Conservation (phyloP, 306 rosid species). For the Pyrus bretschneideri region DNA sequence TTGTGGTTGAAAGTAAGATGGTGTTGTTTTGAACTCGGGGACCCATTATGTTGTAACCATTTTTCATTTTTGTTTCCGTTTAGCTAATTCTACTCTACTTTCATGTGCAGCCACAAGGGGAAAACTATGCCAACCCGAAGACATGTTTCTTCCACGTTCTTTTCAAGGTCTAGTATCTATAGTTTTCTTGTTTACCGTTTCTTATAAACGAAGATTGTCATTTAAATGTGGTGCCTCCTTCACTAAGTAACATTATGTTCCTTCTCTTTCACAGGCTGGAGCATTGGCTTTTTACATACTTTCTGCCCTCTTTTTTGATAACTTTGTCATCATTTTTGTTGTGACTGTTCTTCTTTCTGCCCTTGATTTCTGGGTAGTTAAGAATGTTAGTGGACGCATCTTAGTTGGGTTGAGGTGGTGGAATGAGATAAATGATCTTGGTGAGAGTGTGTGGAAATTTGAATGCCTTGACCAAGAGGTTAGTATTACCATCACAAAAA, state of each 20-base stretch:
- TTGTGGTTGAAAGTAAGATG: too few relatives aligned
- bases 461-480: slow-evolving; percentile 98
- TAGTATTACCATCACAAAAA: slow-evolving; percentile 9
- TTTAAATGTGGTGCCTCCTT: background rate
- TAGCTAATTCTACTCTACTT: slow-evolving; percentile 9
- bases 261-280: slow-evolving; percentile 54
- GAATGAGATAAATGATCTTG: slow-evolving; percentile 95
- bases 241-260: background rate
- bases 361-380: slow-evolving; percentile 97
- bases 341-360: slow-evolving; percentile 96
- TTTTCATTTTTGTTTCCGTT: background rate
- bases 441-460: slow-evolving; percentile 97
- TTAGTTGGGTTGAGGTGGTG: slow-evolving; percentile 99
- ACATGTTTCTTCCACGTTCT: slow-evolving; percentile 94
- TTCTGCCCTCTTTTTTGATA: slow-evolving; percentile 70
- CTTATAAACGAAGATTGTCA: background rate
- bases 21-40: background rate
- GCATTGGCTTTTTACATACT: slow-evolving; percentile 96
- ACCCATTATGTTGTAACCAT: background rate
- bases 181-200: background rate
- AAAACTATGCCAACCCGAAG: slow-evolving; percentile 90
- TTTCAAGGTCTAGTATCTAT: slow-evolving; percentile 60
- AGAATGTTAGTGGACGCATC: slow-evolving; percentile 96
- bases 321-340: slow-evolving; percentile 95
- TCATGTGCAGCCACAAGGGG: slow-evolving; percentile 61